Conservation (phyloP, 495 filamentous ascomycete species). For the Cetradonia linearis region DNA sequence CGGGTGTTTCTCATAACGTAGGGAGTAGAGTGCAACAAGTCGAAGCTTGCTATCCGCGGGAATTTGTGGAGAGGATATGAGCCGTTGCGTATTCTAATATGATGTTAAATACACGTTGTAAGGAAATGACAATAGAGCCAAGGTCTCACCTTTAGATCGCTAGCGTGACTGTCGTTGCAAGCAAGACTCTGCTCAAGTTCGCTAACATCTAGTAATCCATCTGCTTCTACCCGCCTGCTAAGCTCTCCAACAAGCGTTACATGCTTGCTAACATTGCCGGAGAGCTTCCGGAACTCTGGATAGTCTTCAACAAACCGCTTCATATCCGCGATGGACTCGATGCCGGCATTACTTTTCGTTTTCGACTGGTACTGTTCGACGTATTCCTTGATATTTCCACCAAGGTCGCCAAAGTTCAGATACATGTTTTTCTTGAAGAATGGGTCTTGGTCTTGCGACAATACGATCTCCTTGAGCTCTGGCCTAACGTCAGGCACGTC, state of each 20-base stretch:
- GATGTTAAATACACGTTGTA: constrained; percentile 18
- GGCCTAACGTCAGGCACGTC: constrained; percentile 80
- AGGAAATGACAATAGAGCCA: neutral
- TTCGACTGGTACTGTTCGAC: constrained; percentile 96
- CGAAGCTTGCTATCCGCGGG: constrained; percentile 71
- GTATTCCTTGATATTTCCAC: constrained; percentile 96
- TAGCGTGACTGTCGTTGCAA: constrained; percentile 87
- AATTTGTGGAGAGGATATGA: constrained; percentile 67
- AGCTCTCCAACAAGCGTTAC: constrained; percentile 92
- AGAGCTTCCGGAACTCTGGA: constrained; percentile 91
- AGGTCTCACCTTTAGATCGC: constrained; percentile 65
- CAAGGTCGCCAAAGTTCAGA: constrained; percentile 93
- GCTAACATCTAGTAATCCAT: constrained; percentile 82
- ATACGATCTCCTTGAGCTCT: constrained; percentile 87
- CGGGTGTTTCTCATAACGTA: constrained; percentile 81
- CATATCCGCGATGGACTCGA: constrained; percentile 96
- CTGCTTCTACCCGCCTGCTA: constrained; percentile 71
- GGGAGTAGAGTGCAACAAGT: constrained; percentile 80
- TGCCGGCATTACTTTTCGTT: constrained; percentile 82
- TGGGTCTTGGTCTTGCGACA: constrained; percentile 95
- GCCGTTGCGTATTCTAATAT: constrained; percentile 63
- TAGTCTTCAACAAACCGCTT: constrained; percentile 99
- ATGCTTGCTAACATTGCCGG: constrained; percentile 96
- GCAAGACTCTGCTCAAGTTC: constrained; percentile 95
- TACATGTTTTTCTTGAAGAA: constrained; percentile 99